A percentile compares a stretch with the other conserved stretches of the same genome.
phyloP scores from a whole-genome alignment of 2,329 filamentous ascomycete species.

The Alternaria alternata region DNA sequence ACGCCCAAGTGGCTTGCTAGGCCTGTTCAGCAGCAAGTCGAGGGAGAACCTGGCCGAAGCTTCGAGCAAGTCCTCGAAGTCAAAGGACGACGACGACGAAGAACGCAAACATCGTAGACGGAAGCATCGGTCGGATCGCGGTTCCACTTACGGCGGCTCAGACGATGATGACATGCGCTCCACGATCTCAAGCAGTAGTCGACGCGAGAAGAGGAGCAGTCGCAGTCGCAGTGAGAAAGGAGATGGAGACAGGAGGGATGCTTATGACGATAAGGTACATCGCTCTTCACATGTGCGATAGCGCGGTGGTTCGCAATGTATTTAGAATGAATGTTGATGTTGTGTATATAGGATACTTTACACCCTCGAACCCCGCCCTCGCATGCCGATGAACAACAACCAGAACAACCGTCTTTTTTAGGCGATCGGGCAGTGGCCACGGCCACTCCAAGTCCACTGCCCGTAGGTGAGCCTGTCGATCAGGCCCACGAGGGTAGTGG shows the following conservation, averaged over 20 bases:
- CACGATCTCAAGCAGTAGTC: conserved; percentile 44
- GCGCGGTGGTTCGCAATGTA: conserved; percentile 35
- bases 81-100: conserved; percentile 48
- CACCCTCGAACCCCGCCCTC: conserved; percentile 35
- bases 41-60: conserved; percentile 47
- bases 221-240: conserved; percentile 48
- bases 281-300: conserved; percentile 42
- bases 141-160: conserved; percentile 50
- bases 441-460: conserved; percentile 53
- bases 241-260: conserved; percentile 47
- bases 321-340: conserved; percentile 44
- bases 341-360: conserved; percentile 43
- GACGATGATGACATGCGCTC: conserved; percentile 50
- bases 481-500: conserved; percentile 34
- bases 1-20: conserved; percentile 56
- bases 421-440: conserved; percentile 67
- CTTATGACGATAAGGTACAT: conserved; percentile 50
- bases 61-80: conserved; percentile 45
- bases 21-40: conserved; percentile 58
- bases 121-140: conserved; percentile 51
- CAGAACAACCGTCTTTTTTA: conserved; percentile 69
- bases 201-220: conserved; percentile 54
- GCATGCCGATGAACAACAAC: conserved; percentile 40
- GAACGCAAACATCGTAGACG: conserved; percentile 57
- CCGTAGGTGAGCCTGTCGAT: conserved; percentile 48